phyloP scores from a whole-genome alignment of 306 rosid species.

The Sicyos baderoa region DNA sequence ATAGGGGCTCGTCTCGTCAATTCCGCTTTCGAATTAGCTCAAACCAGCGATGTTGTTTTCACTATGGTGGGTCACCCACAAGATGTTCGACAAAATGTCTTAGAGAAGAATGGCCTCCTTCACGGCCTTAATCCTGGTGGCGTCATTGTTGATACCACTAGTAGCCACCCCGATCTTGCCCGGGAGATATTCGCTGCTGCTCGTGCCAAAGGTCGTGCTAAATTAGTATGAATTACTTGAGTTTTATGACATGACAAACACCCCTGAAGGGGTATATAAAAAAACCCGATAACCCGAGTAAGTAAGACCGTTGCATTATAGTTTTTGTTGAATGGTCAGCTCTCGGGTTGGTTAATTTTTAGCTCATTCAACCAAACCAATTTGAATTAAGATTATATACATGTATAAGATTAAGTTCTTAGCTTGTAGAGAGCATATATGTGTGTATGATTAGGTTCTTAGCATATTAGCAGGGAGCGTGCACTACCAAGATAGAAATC shows the following conservation, averaged over 20 bases:
- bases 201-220: slow-evolving; percentile 13
- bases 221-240: background rate
- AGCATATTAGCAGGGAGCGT: too few species aligned
- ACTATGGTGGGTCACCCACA: slow-evolving; percentile 70
- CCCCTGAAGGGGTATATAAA: too few species aligned
- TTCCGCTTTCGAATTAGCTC: slow-evolving; percentile 46
- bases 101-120: slow-evolving; percentile 29
- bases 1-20: slow-evolving; percentile 41
- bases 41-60: slow-evolving; percentile 42
- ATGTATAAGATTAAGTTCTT: too few species aligned
- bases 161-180: slow-evolving; percentile 71
- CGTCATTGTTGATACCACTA: slow-evolving; percentile 58
- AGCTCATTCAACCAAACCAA: too few species aligned
- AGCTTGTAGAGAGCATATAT: too few species aligned
- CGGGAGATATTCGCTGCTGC: slow-evolving; percentile 38
- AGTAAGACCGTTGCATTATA: too few species aligned
- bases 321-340: too few species aligned
- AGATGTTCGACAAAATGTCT: slow-evolving; percentile 51
- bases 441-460: too few species aligned
- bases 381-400: too few species aligned
- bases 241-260: background rate
- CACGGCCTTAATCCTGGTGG: slow-evolving; percentile 39
- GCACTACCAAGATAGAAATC: too few species aligned
- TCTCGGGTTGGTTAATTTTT: too few species aligned
- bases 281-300: too few species aligned